phyloP scores from a whole-genome alignment of 352 stramenopile genomes.

The Pseudoperonospora humuli region DNA sequence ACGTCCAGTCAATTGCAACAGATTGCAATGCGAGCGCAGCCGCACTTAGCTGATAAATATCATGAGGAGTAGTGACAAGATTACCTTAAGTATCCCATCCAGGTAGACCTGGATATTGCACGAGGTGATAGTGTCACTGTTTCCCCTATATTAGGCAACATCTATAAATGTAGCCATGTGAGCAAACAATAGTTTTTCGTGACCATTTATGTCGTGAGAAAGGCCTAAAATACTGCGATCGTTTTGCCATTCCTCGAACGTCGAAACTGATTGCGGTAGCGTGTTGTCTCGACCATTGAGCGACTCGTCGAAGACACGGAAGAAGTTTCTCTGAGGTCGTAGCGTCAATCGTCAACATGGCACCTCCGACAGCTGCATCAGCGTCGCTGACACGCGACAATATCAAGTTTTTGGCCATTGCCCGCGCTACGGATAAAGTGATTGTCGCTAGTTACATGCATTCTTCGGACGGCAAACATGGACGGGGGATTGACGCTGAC shows the following conservation, averaged over 20 bases:
- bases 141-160: too few relatives aligned
- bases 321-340: constrained; percentile 1
- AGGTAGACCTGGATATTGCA: too few relatives aligned
- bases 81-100: too few relatives aligned
- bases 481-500: constrained; percentile 39
- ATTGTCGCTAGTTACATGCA: constrained; percentile 1
- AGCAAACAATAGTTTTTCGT: too few relatives aligned
- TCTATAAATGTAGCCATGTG: too few relatives aligned
- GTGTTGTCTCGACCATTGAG: constrained; percentile 6
- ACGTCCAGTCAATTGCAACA: constrained; percentile 33
- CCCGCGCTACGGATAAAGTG: neutral
- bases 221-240: constrained; percentile 18
- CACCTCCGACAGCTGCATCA: constrained; percentile 13
- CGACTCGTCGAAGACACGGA: constrained; percentile 9
- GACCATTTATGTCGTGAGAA: constrained; percentile 16
- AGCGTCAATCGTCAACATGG: constrained; percentile 1
- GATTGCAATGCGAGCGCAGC: constrained; percentile 19
- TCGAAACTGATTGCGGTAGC: constrained; percentile 11
- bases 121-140: too few relatives aligned
- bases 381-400: constrained; percentile 66
- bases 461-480: neutral
- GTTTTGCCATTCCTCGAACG: constrained; percentile 15
- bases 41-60: constrained; percentile 33
- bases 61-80: too few relatives aligned
- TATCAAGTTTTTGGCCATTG: constrained; percentile 3